Percentiles rank a stretch among this genome's conserved stretches.
Conservation (phyloP, 2,329 filamentous ascomycete species). For the Phaeoacremonium minimum region DNA sequence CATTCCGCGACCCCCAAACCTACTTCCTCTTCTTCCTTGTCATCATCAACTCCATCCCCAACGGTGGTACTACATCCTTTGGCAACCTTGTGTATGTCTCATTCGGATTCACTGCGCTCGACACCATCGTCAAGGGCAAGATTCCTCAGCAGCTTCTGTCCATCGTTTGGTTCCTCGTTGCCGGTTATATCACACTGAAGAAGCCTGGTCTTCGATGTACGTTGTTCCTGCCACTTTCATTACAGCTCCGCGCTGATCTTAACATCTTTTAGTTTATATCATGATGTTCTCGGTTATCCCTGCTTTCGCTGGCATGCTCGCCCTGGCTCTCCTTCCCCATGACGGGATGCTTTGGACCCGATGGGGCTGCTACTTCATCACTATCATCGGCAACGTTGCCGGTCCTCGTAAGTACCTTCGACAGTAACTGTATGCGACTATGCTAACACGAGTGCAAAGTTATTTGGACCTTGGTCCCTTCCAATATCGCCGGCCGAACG, state of each 20-base stretch:
- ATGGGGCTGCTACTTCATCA: slow-evolving; percentile 25
- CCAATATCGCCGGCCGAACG: slow-evolving; percentile 10
- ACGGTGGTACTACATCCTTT: slow-evolving; percentile 26
- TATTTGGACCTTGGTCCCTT: slow-evolving; percentile 7
- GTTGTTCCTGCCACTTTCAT: no score
- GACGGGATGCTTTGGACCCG: slow-evolving; percentile 20
- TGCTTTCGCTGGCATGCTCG: slow-evolving; percentile 24
- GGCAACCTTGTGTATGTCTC: slow-evolving; percentile 23
- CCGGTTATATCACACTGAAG: slow-evolving; percentile 16
- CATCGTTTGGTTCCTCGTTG: slow-evolving; percentile 21
- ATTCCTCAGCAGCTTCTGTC: slow-evolving; percentile 20
- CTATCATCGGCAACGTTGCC: slow-evolving; percentile 17
- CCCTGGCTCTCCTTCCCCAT: slow-evolving; percentile 20
- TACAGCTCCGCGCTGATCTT: no score
- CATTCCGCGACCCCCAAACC: slow-evolving; percentile 23
- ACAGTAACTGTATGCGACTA: slow-evolving; percentile 2
- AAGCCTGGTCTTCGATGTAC: slow-evolving; percentile 21
- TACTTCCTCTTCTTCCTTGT: slow-evolving; percentile 29
- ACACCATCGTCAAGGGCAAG: slow-evolving; percentile 24
- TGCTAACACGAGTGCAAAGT: no score
- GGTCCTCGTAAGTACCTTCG: slow-evolving; percentile 10
- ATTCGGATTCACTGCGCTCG: slow-evolving; percentile 24
- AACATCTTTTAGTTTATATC: slow-evolving; percentile 19
- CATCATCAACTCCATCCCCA: slow-evolving; percentile 24
- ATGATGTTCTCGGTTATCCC: slow-evolving; percentile 23